Evolutionary conservation across 805 yeast genomes (phyloP), one percentile per base, ranked within the genome.

Genomic region (Ogataea populi-albae): DNA sequence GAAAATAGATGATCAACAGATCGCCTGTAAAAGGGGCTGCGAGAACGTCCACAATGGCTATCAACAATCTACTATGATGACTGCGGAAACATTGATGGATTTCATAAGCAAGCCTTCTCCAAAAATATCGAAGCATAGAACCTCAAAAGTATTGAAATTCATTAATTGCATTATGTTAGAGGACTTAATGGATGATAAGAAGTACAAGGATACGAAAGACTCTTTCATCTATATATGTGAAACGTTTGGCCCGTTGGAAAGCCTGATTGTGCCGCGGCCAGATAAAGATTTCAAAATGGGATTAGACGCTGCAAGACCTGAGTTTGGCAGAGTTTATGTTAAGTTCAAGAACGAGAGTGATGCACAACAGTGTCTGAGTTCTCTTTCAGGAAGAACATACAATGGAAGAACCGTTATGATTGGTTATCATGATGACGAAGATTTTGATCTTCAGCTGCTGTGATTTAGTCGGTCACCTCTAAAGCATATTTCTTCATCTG

Each of bases 321-420:
- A 84, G 5, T 69, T 80, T 31, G 96, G 96, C 0, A 81, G 76
- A 43, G 69, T 87, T 0, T 87, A 69, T 55, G 75, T 85, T 16
- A 77, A 81, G 55, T 88, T 83, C 58, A 68, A 66, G 1, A 63
- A 65, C 9, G 59, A 66, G 2, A 72, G 71, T 2, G 59, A 62
- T 2, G 81, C 95, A 1, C 54, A 62, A 5, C 55, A 59, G 6
- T 94, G 93, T 0, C 55, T 73, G 21, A 40, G 59, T 7, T 71
- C 67, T 7, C 47, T 86, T 12, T 77, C 82, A 6, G 95, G 95
- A 1, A 61, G 80, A 34, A 59, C 61, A 34, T 88, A 79, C 52
- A 75, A 79, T 44, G 88, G 78, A 29, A 65, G 96, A 32, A 70
- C 82, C 0, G 76, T 88, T 0, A 44, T 89, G 12, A 77, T 85